Evolutionary conservation across 2,329 filamentous ascomycete species (phyloP), one percentile per base, ranked within the genome.

Genomic region (Coniochaeta prunicola): DNA sequence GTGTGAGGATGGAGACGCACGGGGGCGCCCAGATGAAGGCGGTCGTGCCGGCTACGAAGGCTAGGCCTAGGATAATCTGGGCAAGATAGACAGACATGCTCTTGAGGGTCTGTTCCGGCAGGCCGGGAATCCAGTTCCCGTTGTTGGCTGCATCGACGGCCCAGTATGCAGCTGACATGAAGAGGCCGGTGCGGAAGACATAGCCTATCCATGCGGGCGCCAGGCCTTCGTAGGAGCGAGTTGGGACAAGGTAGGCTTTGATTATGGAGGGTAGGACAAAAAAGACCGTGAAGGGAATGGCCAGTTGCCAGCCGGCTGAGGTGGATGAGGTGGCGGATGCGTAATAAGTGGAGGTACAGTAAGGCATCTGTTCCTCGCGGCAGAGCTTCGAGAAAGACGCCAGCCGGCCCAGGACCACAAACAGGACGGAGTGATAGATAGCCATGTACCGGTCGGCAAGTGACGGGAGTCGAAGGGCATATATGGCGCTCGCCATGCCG

Each of bases 301-400:
- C 73, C 19, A 97, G 80, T 72, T 97, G 93, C 91, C 92, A 97
- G 1, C 87, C 82, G 1, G 93, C 90, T 2, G 93, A 97, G 1
- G 92, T 97, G 0, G 94, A 97, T 0, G 93, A 96, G 2, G 88
- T 90, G 10, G 88, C 84, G 0, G 93, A 97, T 4, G 92, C 89
- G 70, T 99, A 99, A 76, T 97, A 99, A 0, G 94, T 97, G 1
- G 93, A 96, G 58, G 84, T 86, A 77, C 94, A 99, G 75, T 89
- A 96, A 0, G 94, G 94, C 91, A 97, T 97, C 75, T 99, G 94
- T 75, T 99, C 94, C 72, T 99, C 94, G 59, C 94, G 88, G 71
- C 94, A 99, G 21, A 99, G 85, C 64, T 92, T 90, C 10, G 94
- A 97, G 64, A 93, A 86, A 1, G 92, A 96, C 0, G 92, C 89